Evolutionary conservation across 2,329 filamentous ascomycete genomes (phyloP).

Genomic region (Talaromyces sp.): DNA sequence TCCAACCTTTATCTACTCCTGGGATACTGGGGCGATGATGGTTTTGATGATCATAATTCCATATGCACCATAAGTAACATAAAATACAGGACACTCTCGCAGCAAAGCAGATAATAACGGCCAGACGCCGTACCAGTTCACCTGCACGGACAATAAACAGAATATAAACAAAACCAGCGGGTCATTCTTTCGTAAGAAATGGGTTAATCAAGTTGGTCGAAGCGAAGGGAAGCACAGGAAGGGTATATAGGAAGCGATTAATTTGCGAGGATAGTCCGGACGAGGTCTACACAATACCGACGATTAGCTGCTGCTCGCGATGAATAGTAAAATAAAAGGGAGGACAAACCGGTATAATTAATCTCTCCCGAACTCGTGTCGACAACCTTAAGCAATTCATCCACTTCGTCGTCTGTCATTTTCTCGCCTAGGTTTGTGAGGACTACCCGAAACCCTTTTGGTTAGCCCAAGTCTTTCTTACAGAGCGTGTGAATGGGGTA

Average conservation of each 20-base stretch:
- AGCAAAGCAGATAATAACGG: neutral
- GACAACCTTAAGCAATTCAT: slow-evolving; percentile 96
- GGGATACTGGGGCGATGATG: neutral
- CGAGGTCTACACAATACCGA: slow-evolving; percentile 59
- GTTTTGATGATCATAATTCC: slow-evolving; percentile 10
- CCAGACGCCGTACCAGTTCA: neutral
- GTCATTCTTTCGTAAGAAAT: slow-evolving; percentile 8
- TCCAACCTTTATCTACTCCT: neutral
- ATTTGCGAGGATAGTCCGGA: slow-evolving; percentile 83
- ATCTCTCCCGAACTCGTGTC: slow-evolving; percentile 95
- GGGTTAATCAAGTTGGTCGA: neutral
- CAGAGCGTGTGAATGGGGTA: too few relatives aligned
- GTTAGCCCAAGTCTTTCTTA: too few relatives aligned
- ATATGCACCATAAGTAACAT: slow-evolving; percentile 2
- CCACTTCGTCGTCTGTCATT: slow-evolving; percentile 98
- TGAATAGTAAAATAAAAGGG: neutral
- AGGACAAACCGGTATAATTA: slow-evolving; percentile 81
- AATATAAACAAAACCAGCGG: slow-evolving; percentile 11
- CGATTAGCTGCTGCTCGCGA: neutral
- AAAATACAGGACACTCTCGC: neutral
- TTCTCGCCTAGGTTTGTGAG: slow-evolving; percentile 98
- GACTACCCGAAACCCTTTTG: slow-evolving; percentile 46
- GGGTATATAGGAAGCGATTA: slow-evolving; percentile 39
- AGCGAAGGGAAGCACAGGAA: neutral
- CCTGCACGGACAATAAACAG: slow-evolving; percentile 8